Percentiles rank a stretch among this genome's conserved stretches.
Conservation (phyloP, 805 yeast genomes). For the Saturnispora zaruensis region DNA sequence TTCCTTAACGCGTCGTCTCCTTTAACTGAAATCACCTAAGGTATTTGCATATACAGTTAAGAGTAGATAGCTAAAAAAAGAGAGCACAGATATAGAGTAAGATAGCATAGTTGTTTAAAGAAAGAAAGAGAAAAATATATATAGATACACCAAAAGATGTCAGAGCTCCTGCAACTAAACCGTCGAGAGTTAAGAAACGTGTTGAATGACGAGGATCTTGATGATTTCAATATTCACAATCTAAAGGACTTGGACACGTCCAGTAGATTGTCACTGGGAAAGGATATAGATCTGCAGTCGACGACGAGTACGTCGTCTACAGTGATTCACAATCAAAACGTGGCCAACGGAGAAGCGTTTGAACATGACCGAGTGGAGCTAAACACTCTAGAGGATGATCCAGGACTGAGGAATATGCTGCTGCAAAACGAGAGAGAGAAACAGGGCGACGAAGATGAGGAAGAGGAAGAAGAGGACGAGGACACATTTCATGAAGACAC, state of each 20-base stretch:
- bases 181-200: slow-evolving; percentile 2
- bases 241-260: slow-evolving; percentile 10
- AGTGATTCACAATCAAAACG: slow-evolving; percentile 18
- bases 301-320: slow-evolving; percentile 25
- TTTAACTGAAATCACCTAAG: background rate
- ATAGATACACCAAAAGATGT: background rate
- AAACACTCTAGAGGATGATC: slow-evolving; percentile 22
- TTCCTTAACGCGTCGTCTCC: background rate
- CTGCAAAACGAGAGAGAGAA: background rate
- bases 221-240: slow-evolving; percentile 15
- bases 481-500: slow-evolving; percentile 6
- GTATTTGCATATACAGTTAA: background rate
- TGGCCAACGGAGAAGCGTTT: slow-evolving; percentile 1
- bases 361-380: slow-evolving; percentile 1
- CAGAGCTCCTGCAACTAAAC: background rate
- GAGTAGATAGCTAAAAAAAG: background rate
- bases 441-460: background rate
- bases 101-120: background rate
- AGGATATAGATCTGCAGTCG: slow-evolving; percentile 14
- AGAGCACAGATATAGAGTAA: background rate
- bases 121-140: no score
- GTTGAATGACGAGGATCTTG: slow-evolving; percentile 15
- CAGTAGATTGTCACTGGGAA: slow-evolving; percentile 6
- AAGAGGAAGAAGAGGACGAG: slow-evolving; percentile 7
- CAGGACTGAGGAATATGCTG: slow-evolving; percentile 3